phyloP scores from a whole-genome alignment of 192 early-diverging fungal species.

The Dissophora ornata region DNA sequence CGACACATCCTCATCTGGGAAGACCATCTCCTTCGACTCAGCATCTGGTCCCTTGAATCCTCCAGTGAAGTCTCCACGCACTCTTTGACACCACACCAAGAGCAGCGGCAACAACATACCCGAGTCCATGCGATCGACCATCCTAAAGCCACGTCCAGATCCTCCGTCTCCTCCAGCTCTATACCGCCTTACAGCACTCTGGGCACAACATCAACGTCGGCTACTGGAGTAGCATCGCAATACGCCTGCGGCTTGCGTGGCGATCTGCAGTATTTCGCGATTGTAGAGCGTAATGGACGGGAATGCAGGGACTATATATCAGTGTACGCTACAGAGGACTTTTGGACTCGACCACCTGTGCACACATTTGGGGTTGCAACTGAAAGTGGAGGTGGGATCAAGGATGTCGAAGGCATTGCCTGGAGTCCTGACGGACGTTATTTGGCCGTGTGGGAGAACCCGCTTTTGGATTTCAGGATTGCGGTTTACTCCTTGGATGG shows the following conservation, averaged over 20 bases:
- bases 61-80: neutral
- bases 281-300: conserved; percentile 33
- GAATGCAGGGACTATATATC: conserved; percentile 44
- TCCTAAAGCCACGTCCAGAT: conserved; percentile 33
- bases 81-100: neutral
- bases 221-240: conserved; percentile 13
- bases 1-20: conserved; percentile 53
- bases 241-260: conserved; percentile 28
- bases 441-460: conserved; percentile 81
- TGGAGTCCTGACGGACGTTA: conserved; percentile 90
- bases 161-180: conserved; percentile 28
- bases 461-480: conserved; percentile 65
- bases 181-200: conserved; percentile 41
- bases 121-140: conserved; percentile 22
- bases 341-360: conserved; percentile 29
- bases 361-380: conserved; percentile 28
- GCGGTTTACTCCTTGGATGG: conserved; percentile 40
- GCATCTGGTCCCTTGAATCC: conserved; percentile 48
- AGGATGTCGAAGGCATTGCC: conserved; percentile 76
- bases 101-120: conserved; percentile 12
- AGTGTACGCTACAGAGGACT: conserved; percentile 42
- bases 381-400: conserved; percentile 63
- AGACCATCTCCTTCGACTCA: conserved; percentile 28
- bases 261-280: conserved; percentile 40
- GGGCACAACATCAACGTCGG: conserved; percentile 38